Evolutionary conservation across 345 rosid genomes (phyloP).

Genomic region (Bretschneidera sinensis): DNA sequence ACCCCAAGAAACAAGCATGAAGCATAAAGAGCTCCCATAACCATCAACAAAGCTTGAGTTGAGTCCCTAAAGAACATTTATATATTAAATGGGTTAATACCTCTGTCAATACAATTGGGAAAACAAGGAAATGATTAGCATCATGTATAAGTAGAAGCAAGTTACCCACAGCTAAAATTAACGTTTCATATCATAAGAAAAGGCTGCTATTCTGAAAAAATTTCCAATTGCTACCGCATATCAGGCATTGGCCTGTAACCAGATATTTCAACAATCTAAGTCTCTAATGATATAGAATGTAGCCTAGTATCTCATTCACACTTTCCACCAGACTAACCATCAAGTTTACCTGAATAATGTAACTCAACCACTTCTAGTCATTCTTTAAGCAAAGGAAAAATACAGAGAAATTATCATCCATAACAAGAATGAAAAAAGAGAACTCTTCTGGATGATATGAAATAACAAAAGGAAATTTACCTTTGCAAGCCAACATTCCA

Average conservation of each 20-base stretch:
- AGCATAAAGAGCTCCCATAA: conserved; percentile 88
- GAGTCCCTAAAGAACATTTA: conserved; percentile 32
- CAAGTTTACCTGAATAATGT: neutral
- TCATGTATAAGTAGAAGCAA: neutral
- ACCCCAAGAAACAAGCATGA: conserved; percentile 83
- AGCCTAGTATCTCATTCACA: no score
- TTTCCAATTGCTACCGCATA: neutral
- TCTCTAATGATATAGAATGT: no score
- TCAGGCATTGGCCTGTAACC: neutral
- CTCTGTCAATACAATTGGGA: neutral
- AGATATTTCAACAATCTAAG: neutral
- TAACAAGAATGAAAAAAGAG: neutral
- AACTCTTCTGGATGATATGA: neutral
- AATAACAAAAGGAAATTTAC: conserved; percentile 18
- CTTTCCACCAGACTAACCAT: neutral
- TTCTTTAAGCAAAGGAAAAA: neutral
- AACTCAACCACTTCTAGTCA: neutral
- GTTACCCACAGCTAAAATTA: neutral
- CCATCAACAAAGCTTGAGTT: conserved; percentile 46
- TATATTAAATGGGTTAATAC: neutral
- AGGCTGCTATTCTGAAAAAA: neutral
- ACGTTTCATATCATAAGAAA: neutral
- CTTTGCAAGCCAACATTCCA: conserved; percentile 72
- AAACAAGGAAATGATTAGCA: neutral
- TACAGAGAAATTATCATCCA: neutral